phyloP scores from a whole-genome alignment of 805 yeast genomes.

The Metschnikowia anglica region DNA sequence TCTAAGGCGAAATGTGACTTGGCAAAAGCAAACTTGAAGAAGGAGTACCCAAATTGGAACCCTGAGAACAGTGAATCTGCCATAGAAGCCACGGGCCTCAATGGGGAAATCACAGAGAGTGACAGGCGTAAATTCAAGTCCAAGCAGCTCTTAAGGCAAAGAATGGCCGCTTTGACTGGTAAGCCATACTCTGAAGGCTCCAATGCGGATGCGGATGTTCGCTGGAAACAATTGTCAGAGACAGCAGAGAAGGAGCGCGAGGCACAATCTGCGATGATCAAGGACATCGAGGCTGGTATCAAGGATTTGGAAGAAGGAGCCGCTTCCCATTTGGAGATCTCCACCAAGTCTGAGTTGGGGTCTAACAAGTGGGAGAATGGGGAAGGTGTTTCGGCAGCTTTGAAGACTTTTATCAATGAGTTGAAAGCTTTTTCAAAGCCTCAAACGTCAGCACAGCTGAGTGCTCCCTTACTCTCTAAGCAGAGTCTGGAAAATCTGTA shows the following conservation, averaged over 20 bases:
- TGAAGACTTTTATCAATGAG: conserved; percentile 58
- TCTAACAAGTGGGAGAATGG: conserved; percentile 80
- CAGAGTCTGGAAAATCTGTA: not conserved
- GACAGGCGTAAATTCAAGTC: conserved; percentile 80
- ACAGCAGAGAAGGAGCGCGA: conserved; percentile 53
- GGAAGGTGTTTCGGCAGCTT: conserved; percentile 64
- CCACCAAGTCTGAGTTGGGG: conserved; percentile 47
- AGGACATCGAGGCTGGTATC: conserved; percentile 72
- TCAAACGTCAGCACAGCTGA: not conserved
- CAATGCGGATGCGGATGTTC: conserved; percentile 54
- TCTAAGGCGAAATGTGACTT: conserved; percentile 63
- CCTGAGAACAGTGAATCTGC: conserved; percentile 36
- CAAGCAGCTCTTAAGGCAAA: conserved; percentile 72
- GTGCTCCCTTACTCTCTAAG: conserved; percentile 1
- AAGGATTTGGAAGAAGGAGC: conserved; percentile 57
- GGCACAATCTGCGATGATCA: conserved; percentile 57
- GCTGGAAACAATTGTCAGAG: conserved; percentile 51
- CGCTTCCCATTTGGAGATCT: conserved; percentile 40
- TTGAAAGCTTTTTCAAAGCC: conserved; percentile 34
- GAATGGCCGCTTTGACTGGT: conserved; percentile 94
- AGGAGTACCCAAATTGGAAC: conserved; percentile 64
- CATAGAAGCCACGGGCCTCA: conserved; percentile 78
- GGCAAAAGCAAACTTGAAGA: conserved; percentile 53
- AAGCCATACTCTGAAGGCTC: conserved; percentile 49
- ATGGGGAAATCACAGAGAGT: conserved; percentile 80